phyloP scores from a whole-genome alignment of 352 stramenopile species.

The Pelagophyceae sp. region DNA sequence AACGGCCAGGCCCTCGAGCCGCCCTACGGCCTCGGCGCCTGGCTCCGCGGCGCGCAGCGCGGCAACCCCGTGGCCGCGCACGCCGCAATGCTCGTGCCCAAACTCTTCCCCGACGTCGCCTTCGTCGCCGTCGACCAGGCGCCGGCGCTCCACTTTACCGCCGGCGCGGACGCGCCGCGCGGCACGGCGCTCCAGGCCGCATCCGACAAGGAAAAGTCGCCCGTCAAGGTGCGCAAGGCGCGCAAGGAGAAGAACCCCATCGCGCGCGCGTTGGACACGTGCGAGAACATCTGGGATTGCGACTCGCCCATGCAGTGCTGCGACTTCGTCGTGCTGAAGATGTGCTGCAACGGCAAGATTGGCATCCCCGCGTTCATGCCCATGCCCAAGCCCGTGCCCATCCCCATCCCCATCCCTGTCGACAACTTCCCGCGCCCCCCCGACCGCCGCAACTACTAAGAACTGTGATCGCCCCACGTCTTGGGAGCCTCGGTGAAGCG shows the following conservation, averaged over 20 bases:
- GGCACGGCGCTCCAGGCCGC: not conserved
- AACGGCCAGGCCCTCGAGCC: not conserved
- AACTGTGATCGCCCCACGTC: too few species aligned
- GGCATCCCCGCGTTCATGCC: constrained; percentile 7
- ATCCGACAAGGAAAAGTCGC: not conserved
- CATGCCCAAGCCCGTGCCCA: not conserved
- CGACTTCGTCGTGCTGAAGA: constrained; percentile 14
- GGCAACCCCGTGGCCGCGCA: not conserved
- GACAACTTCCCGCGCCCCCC: not conserved
- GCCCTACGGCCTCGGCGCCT: constrained; percentile 8
- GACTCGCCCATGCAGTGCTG: constrained; percentile 10
- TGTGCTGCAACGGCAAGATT: constrained; percentile 8
- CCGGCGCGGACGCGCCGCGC: not conserved
- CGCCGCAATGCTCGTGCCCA: not conserved
- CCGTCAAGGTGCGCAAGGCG: not conserved
- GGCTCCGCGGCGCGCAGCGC: not conserved
- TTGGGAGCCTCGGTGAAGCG: too few species aligned
- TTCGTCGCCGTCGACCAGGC: not conserved
- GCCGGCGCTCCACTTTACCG: not conserved
- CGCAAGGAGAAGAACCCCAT: not conserved
- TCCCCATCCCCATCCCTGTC: constrained; percentile 5
- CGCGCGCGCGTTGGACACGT: not conserved
- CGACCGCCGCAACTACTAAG: too few species aligned
- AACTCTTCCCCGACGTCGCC: not conserved
- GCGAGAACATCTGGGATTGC: constrained; percentile 17